Conservation (phyloP, 805 yeast species). For the Cephaloascus albidus region DNA sequence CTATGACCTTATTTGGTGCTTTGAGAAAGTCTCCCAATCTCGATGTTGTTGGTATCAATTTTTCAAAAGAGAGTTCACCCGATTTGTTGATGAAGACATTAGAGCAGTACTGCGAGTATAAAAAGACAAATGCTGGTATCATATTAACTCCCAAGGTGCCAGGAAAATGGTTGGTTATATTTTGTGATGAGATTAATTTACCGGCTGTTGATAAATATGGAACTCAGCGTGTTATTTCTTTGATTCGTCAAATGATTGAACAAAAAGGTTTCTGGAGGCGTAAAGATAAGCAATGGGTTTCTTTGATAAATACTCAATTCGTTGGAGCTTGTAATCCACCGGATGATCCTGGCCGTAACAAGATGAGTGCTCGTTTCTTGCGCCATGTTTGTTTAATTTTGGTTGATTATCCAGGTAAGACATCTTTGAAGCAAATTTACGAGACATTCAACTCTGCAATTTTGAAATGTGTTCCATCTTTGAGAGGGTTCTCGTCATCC, state of each 20-base stretch:
- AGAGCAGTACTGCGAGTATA: slow-evolving; percentile 65
- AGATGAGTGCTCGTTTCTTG: slow-evolving; percentile 49
- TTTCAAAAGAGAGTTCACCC: slow-evolving; percentile 74
- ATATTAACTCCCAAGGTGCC: slow-evolving; percentile 47
- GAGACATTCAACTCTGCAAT: slow-evolving; percentile 44
- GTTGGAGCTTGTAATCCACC: slow-evolving; percentile 97
- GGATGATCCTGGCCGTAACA: slow-evolving; percentile 63
- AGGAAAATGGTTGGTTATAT: slow-evolving; percentile 70
- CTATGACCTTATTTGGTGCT: slow-evolving; percentile 77
- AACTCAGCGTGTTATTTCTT: slow-evolving; percentile 60
- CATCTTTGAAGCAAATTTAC: slow-evolving; percentile 63
- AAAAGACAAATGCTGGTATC: slow-evolving; percentile 39
- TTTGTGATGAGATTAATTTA: slow-evolving; percentile 87
- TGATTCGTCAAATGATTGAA: slow-evolving; percentile 69
- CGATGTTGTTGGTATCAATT: slow-evolving; percentile 63
- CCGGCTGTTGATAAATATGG: slow-evolving; percentile 68
- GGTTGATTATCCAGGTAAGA: slow-evolving; percentile 69
- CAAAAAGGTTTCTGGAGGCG: slow-evolving; percentile 71
- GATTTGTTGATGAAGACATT: slow-evolving; percentile 49
- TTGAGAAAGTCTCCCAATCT: slow-evolving; percentile 47
- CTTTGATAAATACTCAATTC: slow-evolving; percentile 55
- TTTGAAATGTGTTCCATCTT: slow-evolving; percentile 50
- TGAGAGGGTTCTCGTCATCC: slow-evolving; percentile 41
- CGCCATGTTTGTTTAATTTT: slow-evolving; percentile 57
- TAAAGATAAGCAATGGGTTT: slow-evolving; percentile 55